Percentiles rank a stretch among this genome's conserved stretches.
Evolutionary conservation across 176 grass and related monocot genomes (phyloP).

Genomic region (Pontederia paniculata): DNA sequence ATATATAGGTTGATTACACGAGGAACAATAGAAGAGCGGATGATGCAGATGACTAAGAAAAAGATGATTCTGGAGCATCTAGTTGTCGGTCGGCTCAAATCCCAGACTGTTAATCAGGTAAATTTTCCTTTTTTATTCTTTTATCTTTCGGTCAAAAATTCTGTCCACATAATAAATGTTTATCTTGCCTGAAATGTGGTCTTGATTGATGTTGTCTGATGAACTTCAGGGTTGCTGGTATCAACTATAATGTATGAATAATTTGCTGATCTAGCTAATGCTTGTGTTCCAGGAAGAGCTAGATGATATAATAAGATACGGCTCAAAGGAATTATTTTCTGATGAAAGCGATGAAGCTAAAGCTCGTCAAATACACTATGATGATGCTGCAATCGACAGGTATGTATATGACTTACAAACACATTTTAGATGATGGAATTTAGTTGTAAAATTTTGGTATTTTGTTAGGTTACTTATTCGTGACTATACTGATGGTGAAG

Average conservation of each 20-base stretch:
- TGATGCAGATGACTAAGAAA: conserved; percentile 99
- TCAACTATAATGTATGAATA: too few relatives aligned
- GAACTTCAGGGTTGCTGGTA: too few relatives aligned
- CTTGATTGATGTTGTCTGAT: too few relatives aligned
- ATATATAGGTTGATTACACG: conserved; percentile 99
- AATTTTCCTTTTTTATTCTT: too few relatives aligned
- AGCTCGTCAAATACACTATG: conserved; percentile 97
- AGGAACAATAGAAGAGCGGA: conserved; percentile 97
- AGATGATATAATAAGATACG: conserved; percentile 97
- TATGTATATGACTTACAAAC: conserved; percentile 14
- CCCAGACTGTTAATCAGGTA: conserved; percentile 97
- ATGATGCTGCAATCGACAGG: conserved; percentile 90
- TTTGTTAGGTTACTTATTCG: conserved; percentile 70
- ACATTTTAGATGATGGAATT: conserved; percentile 14
- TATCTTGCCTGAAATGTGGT: too few relatives aligned
- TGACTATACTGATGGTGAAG: conserved; percentile 73
- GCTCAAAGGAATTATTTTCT: conserved; percentile 97
- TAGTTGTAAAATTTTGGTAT: conserved; percentile 8
- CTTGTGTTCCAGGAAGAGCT: conserved; percentile 60
- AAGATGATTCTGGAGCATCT: conserved; percentile 98
- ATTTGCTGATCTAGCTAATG: too few relatives aligned
- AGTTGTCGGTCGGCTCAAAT: conserved; percentile 83
- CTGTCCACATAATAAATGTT: too few relatives aligned
- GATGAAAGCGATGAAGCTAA: conserved; percentile 92
- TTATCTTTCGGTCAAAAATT: too few relatives aligned